phyloP scores from a whole-genome alignment of 768 basidiomycete genomes.

The Termitomyces eurrhizus region DNA sequence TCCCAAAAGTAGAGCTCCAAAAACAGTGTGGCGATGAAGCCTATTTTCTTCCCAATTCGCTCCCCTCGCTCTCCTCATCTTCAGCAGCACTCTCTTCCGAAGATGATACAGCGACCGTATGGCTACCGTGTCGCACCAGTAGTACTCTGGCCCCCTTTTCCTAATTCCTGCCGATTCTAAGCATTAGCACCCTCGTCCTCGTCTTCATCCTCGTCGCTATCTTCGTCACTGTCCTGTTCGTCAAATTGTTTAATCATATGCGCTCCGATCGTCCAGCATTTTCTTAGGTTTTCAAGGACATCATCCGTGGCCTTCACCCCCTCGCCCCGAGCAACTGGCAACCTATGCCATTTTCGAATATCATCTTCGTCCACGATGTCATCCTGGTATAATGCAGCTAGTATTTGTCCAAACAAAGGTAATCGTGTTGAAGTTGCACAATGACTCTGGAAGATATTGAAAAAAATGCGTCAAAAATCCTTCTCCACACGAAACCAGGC shows the following conservation, averaged over 20 bases:
- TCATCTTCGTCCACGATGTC: constrained; percentile 91
- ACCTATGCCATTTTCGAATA: constrained; percentile 81
- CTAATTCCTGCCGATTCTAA: neutral
- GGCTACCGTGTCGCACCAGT: neutral
- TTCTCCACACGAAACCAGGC: constrained; percentile 9
- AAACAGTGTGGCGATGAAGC: neutral
- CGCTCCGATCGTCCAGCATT: constrained; percentile 66
- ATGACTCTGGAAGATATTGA: constrained; percentile 41
- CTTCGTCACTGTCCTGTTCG: constrained; percentile 46
- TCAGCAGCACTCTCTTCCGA: neutral
- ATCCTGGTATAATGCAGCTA: constrained; percentile 84
- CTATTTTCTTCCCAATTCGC: neutral
- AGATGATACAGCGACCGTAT: neutral
- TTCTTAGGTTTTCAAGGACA: constrained; percentile 53
- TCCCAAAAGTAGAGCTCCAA: too few species aligned
- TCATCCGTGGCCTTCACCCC: constrained; percentile 33
- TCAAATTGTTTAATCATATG: constrained; percentile 81
- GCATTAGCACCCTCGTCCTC: neutral
- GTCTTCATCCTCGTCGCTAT: constrained; percentile 12
- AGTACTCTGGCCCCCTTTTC: neutral
- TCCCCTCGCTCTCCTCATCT: neutral
- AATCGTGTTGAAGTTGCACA: constrained; percentile 61
- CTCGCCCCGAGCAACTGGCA: constrained; percentile 49
- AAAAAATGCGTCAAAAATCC: neutral
- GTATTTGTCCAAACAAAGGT: constrained; percentile 77